Evolutionary conservation across 75 land plant genomes (phyloP).

Genomic region (Larix kaempferi): DNA sequence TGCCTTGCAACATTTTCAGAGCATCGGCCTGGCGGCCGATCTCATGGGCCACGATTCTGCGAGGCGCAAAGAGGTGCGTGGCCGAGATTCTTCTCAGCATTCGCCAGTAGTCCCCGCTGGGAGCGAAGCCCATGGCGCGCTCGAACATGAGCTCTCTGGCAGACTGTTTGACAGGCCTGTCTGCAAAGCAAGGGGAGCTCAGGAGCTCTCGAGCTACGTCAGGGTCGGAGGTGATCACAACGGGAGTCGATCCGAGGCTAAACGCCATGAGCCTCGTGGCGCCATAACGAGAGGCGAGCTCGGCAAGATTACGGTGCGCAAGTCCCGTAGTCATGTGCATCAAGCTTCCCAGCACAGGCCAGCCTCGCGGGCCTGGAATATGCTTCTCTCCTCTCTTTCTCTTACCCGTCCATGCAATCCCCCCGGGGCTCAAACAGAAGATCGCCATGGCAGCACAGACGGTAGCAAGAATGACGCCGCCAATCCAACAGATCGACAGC

Average conservation of each 20-base stretch:
- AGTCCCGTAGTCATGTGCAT: constrained; percentile 27
- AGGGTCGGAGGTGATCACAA: constrained; percentile 45
- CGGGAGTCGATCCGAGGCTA: constrained; percentile 49
- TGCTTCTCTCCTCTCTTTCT: background rate
- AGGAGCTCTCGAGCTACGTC: constrained; percentile 49
- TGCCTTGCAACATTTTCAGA: constrained; percentile 16
- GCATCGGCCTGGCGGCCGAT: constrained; percentile 13
- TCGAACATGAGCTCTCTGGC: constrained; percentile 45
- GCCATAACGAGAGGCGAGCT: constrained; percentile 10
- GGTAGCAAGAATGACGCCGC: background rate
- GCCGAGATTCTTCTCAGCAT: constrained; percentile 31
- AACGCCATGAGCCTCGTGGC: constrained; percentile 62
- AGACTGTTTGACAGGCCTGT: constrained; percentile 63
- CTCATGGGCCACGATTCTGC: constrained; percentile 32
- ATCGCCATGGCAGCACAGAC: background rate
- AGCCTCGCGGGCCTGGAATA: constrained; percentile 39
- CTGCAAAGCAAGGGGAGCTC: constrained; percentile 46
- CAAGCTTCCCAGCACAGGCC: constrained; percentile 33
- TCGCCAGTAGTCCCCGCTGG: constrained; percentile 35
- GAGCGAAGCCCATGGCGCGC: constrained; percentile 39
- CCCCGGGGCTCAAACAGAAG: constrained; percentile 21
- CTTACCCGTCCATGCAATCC: constrained; percentile 19
- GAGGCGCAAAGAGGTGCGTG: constrained; percentile 26
- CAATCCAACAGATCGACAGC: background rate
- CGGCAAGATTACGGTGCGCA: constrained; percentile 39